Evolutionary conservation across 139 green algal species (phyloP).

Genomic region (Haematococcus lacustris): DNA sequence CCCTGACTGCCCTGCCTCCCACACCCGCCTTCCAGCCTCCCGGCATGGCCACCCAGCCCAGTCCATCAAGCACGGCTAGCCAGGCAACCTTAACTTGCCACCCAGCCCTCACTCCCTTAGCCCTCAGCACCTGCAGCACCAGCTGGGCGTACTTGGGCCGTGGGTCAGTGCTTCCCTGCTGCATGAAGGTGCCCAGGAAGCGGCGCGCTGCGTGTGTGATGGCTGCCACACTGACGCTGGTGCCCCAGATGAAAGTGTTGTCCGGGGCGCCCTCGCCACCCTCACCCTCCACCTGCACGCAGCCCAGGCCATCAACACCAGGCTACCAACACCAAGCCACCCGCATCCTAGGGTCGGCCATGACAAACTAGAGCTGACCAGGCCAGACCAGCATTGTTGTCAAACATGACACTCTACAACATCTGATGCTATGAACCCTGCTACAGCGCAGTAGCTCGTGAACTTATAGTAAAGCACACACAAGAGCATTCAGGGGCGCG

Average conservation of each 20-base stretch:
- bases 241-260: conserved; percentile 83
- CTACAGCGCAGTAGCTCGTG: too few species aligned
- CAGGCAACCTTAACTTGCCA: too few species aligned
- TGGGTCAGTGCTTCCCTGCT: conserved; percentile 8
- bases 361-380: too few species aligned
- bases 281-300: background rate
- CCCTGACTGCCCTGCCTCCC: too few species aligned
- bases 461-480: too few species aligned
- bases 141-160: conserved; percentile 34
- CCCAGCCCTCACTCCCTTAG: background rate
- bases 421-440: too few species aligned
- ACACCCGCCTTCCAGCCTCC: background rate
- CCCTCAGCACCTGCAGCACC: conserved; percentile 32
- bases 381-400: too few species aligned
- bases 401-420: too few species aligned
- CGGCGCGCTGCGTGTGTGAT: conserved; percentile 40
- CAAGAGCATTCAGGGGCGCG: too few species aligned
- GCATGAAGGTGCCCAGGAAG: conserved; percentile 67
- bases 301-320: too few species aligned
- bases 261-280: conserved; percentile 9
- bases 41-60: background rate
- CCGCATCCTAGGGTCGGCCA: too few species aligned
- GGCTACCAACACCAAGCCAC: too few species aligned
- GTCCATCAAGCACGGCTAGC: background rate
- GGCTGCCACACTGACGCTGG: conserved; percentile 60